Percentiles rank a stretch among this genome's conserved stretches.
Conservation (phyloP, 2,329 filamentous ascomycete species). For the Clarireedia monteithiana region DNA sequence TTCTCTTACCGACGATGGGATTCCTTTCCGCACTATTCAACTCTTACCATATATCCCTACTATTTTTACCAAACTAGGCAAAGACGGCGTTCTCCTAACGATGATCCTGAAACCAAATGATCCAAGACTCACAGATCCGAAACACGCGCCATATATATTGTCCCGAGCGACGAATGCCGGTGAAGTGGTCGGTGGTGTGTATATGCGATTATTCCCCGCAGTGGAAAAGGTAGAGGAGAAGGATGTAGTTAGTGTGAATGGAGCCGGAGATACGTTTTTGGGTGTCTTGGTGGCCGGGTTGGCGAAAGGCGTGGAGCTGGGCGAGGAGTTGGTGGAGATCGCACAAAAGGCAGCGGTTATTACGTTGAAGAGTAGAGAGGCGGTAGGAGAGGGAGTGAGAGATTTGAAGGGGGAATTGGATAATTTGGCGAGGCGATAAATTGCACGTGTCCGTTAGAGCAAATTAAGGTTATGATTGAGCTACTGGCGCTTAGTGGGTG, state of each 20-base stretch:
- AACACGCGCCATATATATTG: conserved; percentile 63
- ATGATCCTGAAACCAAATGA: conserved; percentile 63
- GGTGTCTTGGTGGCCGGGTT: conserved; percentile 78
- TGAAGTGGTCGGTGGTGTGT: conserved; percentile 62
- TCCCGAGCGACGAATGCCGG: conserved; percentile 49
- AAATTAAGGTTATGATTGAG: background rate
- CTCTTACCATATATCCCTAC: conserved; percentile 83
- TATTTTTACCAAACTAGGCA: conserved; percentile 77
- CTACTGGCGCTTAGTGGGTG: background rate
- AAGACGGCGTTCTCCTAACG: conserved; percentile 54
- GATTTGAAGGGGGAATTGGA: background rate
- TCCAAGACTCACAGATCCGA: conserved; percentile 52
- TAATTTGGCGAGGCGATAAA: background rate
- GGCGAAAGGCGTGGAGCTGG: conserved; percentile 37
- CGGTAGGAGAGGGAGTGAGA: conserved; percentile 41
- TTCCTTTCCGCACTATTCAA: conserved; percentile 77
- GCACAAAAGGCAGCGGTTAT: conserved; percentile 76
- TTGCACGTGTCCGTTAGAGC: background rate
- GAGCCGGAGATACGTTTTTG: conserved; percentile 87
- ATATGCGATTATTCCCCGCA: conserved; percentile 62
- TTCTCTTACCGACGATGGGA: conserved; percentile 66
- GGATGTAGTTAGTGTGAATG: conserved; percentile 83
- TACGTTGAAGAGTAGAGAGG: conserved; percentile 67
- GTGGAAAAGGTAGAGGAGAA: conserved; percentile 57
- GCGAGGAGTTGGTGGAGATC: conserved; percentile 60